Evolutionary conservation across 2,329 filamentous ascomycete species (phyloP).

Genomic region (Cyanodermella asteris): DNA sequence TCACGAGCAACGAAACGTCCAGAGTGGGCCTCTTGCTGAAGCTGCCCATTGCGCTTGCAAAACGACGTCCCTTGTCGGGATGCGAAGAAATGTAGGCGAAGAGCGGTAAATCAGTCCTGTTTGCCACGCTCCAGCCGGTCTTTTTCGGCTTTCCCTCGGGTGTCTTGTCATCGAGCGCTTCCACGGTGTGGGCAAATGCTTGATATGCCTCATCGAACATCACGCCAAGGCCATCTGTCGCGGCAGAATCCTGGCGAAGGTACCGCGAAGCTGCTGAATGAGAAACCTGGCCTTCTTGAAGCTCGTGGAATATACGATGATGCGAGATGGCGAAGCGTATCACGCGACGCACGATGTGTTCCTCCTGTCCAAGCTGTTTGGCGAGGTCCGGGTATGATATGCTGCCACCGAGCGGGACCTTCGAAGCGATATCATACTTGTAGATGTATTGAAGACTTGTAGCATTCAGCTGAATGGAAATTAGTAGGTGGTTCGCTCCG

Average conservation of each 20-base stretch:
- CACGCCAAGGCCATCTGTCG: slow-evolving; percentile 3
- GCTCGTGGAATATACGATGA: slow-evolving; percentile 3
- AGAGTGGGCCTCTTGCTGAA: slow-evolving; percentile 1
- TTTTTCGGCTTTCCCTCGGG: too few relatives aligned
- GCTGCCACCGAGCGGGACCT: slow-evolving; percentile 5
- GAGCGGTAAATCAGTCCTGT: slow-evolving; percentile 4
- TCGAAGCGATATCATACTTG: slow-evolving; percentile 5
- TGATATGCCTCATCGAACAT: too few relatives aligned
- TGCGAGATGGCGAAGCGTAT: slow-evolving; percentile 6
- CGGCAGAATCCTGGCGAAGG: slow-evolving; percentile 1
- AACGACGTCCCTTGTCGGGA: slow-evolving; percentile 5
- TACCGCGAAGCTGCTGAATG: slow-evolving; percentile 2
- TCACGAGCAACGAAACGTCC: slow-evolving; percentile 15
- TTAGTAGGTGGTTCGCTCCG: slow-evolving; percentile 1
- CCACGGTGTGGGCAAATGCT: too few relatives aligned
- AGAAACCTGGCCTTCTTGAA: slow-evolving; percentile 1
- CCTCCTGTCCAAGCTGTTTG: slow-evolving; percentile 3
- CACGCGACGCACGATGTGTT: slow-evolving; percentile 6
- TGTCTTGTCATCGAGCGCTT: too few relatives aligned
- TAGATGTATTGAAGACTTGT: slow-evolving; percentile 6
- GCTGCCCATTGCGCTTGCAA: slow-evolving; percentile 6
- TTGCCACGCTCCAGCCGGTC: slow-evolving; percentile 4
- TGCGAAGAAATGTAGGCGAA: slow-evolving; percentile 5
- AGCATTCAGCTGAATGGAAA: slow-evolving; percentile 3
- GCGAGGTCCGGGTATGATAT: slow-evolving; percentile 7